These are phyloP conservation scores for Aspergillus terreus DNA, from an alignment of 2,329 filamentous ascomycete genomes.

Conservation along the genomic window DNA sequence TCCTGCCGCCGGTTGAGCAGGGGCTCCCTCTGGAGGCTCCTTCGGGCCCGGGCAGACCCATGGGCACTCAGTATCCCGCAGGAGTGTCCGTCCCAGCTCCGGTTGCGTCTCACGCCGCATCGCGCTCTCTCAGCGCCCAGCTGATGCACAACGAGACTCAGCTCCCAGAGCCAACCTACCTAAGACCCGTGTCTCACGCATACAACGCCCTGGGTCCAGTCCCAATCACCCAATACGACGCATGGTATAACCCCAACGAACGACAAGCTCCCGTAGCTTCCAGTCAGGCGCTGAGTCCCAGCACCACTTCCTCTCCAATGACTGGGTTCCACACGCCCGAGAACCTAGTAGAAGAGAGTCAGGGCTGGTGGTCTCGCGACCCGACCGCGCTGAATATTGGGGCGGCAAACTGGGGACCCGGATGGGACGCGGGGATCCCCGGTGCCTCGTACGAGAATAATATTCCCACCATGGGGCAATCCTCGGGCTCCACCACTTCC, in stretches of 20 bases:
- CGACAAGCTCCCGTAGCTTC: slow-evolving; percentile 17
- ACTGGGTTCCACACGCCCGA: slow-evolving; percentile 59
- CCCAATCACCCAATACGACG: slow-evolving; percentile 26
- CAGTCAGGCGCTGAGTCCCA: slow-evolving; percentile 23
- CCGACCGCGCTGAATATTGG: slow-evolving; percentile 59
- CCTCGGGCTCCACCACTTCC: slow-evolving; percentile 5
- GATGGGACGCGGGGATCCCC: slow-evolving; percentile 23
- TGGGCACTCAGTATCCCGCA: slow-evolving; percentile 15
- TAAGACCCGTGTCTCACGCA: slow-evolving; percentile 22
- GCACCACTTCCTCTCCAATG: slow-evolving; percentile 44
- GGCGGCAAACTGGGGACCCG: slow-evolving; percentile 57
- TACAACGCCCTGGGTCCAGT: slow-evolving; percentile 16
- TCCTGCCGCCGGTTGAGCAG: slow-evolving; percentile 4
- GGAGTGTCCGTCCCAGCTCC: slow-evolving; percentile 14
- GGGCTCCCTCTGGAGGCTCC: slow-evolving; percentile 8
- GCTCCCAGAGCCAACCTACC: slow-evolving; percentile 32
- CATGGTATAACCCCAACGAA: slow-evolving; percentile 32
- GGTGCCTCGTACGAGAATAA: slow-evolving; percentile 11
- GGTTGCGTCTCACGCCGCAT: slow-evolving; percentile 14
- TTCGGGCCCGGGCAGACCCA: slow-evolving; percentile 10
- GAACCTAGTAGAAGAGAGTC: slow-evolving; percentile 58
- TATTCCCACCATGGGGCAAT: slow-evolving; percentile 7
- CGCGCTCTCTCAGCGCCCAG: slow-evolving; percentile 15
- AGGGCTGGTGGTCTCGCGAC: slow-evolving; percentile 63
- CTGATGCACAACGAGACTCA: slow-evolving; percentile 18